Conservation (phyloP, 2,329 filamentous ascomycete genomes). For the Capronia coronata region DNA sequence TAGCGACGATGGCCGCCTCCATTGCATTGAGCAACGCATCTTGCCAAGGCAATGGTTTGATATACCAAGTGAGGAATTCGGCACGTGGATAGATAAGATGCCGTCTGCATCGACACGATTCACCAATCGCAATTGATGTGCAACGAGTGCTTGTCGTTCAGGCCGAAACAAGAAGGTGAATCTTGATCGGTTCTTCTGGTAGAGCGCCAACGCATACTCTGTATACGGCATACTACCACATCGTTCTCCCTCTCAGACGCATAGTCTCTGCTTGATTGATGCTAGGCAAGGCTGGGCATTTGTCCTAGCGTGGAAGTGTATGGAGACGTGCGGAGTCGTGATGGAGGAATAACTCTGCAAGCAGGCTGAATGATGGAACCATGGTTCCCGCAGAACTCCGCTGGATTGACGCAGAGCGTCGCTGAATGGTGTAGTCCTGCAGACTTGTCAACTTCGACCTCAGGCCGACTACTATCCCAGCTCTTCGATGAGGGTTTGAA, state of each 20-base stretch:
- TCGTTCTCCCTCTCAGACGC: neutral
- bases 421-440: neutral
- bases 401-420: neutral
- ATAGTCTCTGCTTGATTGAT: neutral
- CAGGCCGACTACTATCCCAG: neutral
- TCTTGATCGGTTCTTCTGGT: neutral
- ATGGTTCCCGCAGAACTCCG: neutral
- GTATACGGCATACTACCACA: neutral
- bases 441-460: neutral
- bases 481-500: neutral
- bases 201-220: neutral
- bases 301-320: conserved; percentile 1
- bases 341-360: too few relatives aligned
- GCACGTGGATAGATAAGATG: neutral
- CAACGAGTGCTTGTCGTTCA: neutral
- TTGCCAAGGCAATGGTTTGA: neutral
- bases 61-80: neutral
- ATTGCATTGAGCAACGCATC: neutral
- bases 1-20: neutral
- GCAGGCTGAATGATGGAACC: neutral
- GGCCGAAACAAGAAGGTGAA: neutral
- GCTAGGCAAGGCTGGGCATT: conserved; percentile 12
- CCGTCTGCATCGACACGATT: neutral
- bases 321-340: neutral
- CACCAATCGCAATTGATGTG: neutral